phyloP scores from a whole-genome alignment of 306 rosid species.

The Prunus mume region DNA sequence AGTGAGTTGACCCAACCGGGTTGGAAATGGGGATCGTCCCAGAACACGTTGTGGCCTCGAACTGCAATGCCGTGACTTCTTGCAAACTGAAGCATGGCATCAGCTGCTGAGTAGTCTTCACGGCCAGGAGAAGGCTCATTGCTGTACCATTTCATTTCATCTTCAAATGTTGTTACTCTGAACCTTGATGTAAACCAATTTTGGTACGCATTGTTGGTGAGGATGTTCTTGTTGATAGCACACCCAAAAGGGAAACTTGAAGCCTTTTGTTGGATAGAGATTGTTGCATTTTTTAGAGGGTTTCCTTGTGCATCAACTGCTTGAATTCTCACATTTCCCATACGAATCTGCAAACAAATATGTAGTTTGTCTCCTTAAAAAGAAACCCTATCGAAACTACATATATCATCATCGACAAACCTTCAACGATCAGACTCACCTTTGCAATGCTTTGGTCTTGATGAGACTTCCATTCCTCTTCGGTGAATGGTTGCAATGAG shows the following conservation, averaged over 20 bases:
- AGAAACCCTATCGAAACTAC: not conserved
- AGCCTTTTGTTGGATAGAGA: conserved; percentile 26
- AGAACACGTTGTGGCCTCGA: conserved; percentile 69
- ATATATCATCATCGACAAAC: not conserved
- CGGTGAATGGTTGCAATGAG: conserved; percentile 71
- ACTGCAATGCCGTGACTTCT: conserved; percentile 38
- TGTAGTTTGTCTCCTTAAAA: not conserved
- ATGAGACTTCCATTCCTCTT: conserved; percentile 57
- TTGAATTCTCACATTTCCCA: conserved; percentile 46
- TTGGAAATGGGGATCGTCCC: conserved; percentile 58
- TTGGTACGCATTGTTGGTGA: conserved; percentile 45
- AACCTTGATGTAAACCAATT: conserved; percentile 66
- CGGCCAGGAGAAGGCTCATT: conserved; percentile 40
- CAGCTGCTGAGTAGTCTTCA: conserved; percentile 41
- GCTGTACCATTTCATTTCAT: conserved; percentile 89
- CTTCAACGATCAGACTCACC: conserved; percentile 24
- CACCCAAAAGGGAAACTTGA: conserved; percentile 60
- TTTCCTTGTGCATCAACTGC: conserved; percentile 50
- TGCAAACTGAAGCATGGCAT: conserved; percentile 58
- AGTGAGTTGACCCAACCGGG: conserved; percentile 58
- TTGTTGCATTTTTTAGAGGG: conserved; percentile 46
- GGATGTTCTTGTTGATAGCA: conserved; percentile 50
- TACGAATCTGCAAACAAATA: conserved; percentile 41
- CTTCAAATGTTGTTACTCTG: conserved; percentile 51
- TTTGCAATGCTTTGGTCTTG: conserved; percentile 50